phyloP scores from a whole-genome alignment of 2,329 filamentous ascomycete species.

The Ascochyta viciae-villosae region DNA sequence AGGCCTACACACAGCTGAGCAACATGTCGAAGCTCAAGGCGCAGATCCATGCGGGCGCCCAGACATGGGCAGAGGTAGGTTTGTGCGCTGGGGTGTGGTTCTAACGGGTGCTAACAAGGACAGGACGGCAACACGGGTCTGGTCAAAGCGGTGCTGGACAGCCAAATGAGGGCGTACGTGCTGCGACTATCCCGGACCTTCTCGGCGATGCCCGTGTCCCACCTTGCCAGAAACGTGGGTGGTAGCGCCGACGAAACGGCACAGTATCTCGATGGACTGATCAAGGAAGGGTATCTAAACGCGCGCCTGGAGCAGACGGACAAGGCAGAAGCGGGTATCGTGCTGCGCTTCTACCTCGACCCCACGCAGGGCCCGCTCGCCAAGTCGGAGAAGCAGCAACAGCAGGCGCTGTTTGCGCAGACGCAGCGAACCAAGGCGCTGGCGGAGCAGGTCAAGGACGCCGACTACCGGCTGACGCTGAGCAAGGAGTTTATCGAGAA shows the following conservation, averaged over 20 bases:
- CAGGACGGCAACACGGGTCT: conserved; percentile 77
- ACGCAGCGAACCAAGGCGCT: conserved; percentile 59
- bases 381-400: conserved; percentile 50
- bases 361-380: conserved; percentile 46
- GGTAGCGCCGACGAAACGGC: conserved; percentile 59
- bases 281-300: conserved; percentile 58
- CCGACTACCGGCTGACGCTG: conserved; percentile 63
- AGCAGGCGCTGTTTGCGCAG: conserved; percentile 57
- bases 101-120: conserved; percentile 26
- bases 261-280: conserved; percentile 61
- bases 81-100: neutral
- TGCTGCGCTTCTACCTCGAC: conserved; percentile 61
- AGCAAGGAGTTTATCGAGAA: conserved; percentile 66
- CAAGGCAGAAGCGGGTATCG: conserved; percentile 49
- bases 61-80: conserved; percentile 66
- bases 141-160: conserved; percentile 70
- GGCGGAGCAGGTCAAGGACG: conserved; percentile 59
- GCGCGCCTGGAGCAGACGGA: conserved; percentile 58
- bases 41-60: conserved; percentile 66
- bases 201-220: conserved; percentile 64
- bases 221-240: conserved; percentile 60
- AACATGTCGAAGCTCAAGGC: conserved; percentile 64
- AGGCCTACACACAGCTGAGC: conserved; percentile 65
- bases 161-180: conserved; percentile 79
- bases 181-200: conserved; percentile 77